Evolutionary conservation across 257 asterid species (phyloP), one percentile per base, ranked within the genome.

Genomic region (Solanum appendiculatum): DNA sequence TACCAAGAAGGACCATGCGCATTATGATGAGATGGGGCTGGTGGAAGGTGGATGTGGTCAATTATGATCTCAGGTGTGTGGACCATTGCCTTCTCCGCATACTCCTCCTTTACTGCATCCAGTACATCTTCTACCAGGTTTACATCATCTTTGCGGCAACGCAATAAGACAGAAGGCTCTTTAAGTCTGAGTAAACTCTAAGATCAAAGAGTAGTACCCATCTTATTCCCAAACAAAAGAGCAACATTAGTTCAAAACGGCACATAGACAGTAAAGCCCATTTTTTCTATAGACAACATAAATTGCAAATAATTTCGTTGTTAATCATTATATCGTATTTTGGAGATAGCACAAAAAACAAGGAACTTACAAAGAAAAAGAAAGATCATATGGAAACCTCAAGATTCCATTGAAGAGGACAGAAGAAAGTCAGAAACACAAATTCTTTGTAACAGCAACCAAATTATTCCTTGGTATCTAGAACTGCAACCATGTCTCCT

Each of bases 131-230:
- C 93, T 87, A 96, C 99, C 78, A 90, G 56, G 40, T 87, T 87
- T 56, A 87, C 66, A 68, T 94, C 98, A 73, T 87, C 92, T 89
- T 96, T 87, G 56, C 95, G 98, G 66, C 98, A 95, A 73, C 99
- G 96, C 88, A 96, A 87, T n/a, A 96, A 90, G 80, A 95, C 92
- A 40, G 98, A 92, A n/a, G 98, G 96, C 91, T 96, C 99, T 93
- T 96, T 95, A 88, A 95, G 93, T 92, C 96, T 96, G 92, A 94
- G 92, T 89, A 96, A 91, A 90, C 98, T 88, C 99, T 96, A 93
- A 54, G 69, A 91, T 88, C 73, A 88, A 31, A 86, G 44, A 23
- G 46, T 54, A 16, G 75, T 13, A 16, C 37, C 7, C 60, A 77
- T 42, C 83, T 75, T 77, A 77, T 77, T 77, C 25, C 58, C 74